Evolutionary conservation across 495 filamentous ascomycete genomes (phyloP), one percentile per base, ranked within the genome.

Genomic region (Aspergillus wentii): DNA sequence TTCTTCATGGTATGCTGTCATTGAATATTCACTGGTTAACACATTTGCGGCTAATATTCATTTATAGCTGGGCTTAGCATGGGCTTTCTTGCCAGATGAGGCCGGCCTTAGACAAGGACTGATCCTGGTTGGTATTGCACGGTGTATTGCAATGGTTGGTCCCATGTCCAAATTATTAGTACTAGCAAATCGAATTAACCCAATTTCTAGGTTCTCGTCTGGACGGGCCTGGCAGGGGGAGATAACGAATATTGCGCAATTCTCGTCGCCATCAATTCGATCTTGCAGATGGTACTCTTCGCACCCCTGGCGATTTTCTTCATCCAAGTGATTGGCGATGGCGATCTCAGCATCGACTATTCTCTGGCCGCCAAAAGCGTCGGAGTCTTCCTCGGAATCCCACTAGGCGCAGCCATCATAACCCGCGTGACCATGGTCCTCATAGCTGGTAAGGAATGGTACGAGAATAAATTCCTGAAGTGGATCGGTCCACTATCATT

Each of bases 241-340:
- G 82, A 94, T 47, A 64, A 48, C 17, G 84, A 92, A 46, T 94
- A 94, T 63, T 95, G 89, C 57, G 88, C 89, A 21, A 86, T 95
- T 43, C 79, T 95, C 2, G 88, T 94, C 0, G 89, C 88, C 23
- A 59, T 95, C 49, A 95, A 95, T 59, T 91, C 87, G 0, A 52
- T 94, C 17, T 68, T 95, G 7, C 88, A 95, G 43, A 94, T 95
- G 61, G 76, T 94, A 3, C 67, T 95, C 4, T 95, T 83, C 48
- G 89, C 88, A 0, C 89, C 88, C 0, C 55, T 94, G 5, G 78
- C 84, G 1, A 56, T 94, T 33, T 74, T 94, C 44, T 95, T 87
- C 64, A 79, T 94, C 52, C 64, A 71, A 18, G 66, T 88, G 37
- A 82, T 92, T 52, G 77, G 77, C 49, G 28, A 46, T 17, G 51